Base-by-base conservation (phyloP, 352 stramenopile species). In the Globisporangium takayamanum region DNA sequence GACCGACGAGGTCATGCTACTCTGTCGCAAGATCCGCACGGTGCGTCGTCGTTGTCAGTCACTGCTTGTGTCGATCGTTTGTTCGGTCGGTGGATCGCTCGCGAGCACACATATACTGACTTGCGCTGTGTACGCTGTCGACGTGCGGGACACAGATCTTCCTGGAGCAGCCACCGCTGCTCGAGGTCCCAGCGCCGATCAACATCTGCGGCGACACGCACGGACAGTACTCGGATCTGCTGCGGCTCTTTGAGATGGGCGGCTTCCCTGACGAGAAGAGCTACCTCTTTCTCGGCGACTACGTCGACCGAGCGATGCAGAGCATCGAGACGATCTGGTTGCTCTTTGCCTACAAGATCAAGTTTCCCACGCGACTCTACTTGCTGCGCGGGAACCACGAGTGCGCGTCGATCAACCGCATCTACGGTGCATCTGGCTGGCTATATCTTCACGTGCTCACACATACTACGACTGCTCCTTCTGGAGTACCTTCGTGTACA, bases 211-310 rank as follows among this genome's bases (percentile, higher is more conserved):
- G 96, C 30, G 97, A 99, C 72, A 94, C 99, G 64, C 96, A 99
- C 63, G 87, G 95, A 36, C 97, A 99, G 78, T 99, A 98, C 70
- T 96, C 98, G 76, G 97, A 99, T 71, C 74, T 99, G 25, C 81
- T 98, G 62, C 94, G 98, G 65, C 76, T 99, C 25, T 99, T 99
- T 52, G 76, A 88, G 48, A 88, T 87, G 62, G 82, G 80, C 56
- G 84, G 89, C 41, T 97, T 98, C 67, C 89, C 84, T 20, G 89
- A 92, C 10, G 78, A 89, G 65, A 74, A 77, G 50, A 91, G 80
- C 65, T 89, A 88, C 70, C 70, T 88, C 50, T 91, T 91, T 61
- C 79, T 91, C 41, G 81, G 80, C 5, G 86, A 95, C 62, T 95
- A 92, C 55, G 84, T 94, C 39, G 88, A 96, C 49, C 86, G 89